Base-by-base conservation (phyloP, 2,329 filamentous ascomycete genomes). In the Curvularia eragrostidis region DNA sequence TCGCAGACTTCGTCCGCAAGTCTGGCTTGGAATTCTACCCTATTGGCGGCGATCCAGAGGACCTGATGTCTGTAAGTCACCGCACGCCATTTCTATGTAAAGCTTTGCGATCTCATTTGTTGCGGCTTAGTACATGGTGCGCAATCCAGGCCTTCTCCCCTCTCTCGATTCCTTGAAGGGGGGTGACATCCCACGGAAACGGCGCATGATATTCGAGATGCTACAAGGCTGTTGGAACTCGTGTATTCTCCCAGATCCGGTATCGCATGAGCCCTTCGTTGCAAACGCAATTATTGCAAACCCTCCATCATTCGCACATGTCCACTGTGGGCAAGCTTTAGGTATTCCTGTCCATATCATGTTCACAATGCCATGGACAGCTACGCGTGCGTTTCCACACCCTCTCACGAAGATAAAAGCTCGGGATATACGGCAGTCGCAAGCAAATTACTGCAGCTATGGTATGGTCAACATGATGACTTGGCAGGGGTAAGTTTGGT, bases 251-350 rank as follows among this genome's bases (percentile, higher is more conserved):
- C 32, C 32, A 34, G 32, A 34, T 5, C 12, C 6, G 12, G 32
- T 34, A 15, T 34, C 32, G 15, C 12, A 34, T 34, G 32, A 15
- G 15, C 4, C 90, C 0, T 96, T 96, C 70, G 87, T 96, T 36
- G 91, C 91, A 0, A 91, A 91, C 75, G 64, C 62, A 89, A 91
- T 92, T 63, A 91, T 92, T 65, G 89, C 89, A 1, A 92, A 92
- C 59, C 89, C 89, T 1, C 89, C 89, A 0, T 90, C 87, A 68
- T 91, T 91, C 74, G 89, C 88, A 0, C 89, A 92, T 68, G 81
- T 91, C 3, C 89, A 91, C 67, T 84, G 88, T 59, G 89, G 89
- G 0, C 87, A 91, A 75, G 89, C 87, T 70, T 73, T 91, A 63
- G 89, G 88, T 0, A 85, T 91, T 26, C 89, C 89, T 0, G 69